Conservation (phyloP, 306 rosid genomes). For the Myrica gale region DNA sequence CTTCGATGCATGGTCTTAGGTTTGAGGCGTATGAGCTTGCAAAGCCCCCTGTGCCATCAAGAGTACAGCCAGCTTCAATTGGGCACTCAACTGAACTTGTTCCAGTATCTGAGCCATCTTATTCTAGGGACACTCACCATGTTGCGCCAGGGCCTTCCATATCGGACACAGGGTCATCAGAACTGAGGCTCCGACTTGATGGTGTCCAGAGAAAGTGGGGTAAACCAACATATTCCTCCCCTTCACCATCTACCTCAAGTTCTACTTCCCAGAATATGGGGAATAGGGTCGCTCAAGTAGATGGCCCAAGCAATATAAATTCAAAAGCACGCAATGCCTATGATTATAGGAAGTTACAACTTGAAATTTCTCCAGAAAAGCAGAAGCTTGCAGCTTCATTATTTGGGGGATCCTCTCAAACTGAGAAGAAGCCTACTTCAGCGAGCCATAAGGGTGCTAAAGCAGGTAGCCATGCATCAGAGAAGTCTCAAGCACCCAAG, state of each 20-base stretch:
- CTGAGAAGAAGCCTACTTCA: constrained; percentile 51
- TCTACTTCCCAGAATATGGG: constrained; percentile 56
- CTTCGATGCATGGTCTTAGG: constrained; percentile 56
- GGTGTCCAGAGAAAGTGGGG: constrained; percentile 96
- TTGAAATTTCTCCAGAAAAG: constrained; percentile 67
- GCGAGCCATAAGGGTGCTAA: constrained; percentile 53
- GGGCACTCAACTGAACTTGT: constrained; percentile 58
- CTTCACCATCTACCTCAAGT: constrained; percentile 40
- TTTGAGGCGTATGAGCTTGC: constrained; percentile 88
- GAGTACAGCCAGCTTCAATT: constrained; percentile 41
- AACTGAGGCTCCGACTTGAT: constrained; percentile 71
- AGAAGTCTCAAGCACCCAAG: constrained; percentile 47
- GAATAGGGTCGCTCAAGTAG: constrained; percentile 53
- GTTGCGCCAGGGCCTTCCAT: constrained; percentile 42
- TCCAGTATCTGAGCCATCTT: constrained; percentile 60
- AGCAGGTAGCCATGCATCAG: constrained; percentile 37
- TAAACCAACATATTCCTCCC: constrained; percentile 53
- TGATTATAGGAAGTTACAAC: constrained; percentile 51
- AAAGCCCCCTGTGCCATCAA: constrained; percentile 54
- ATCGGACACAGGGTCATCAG: constrained; percentile 56
- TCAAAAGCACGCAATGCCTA: constrained; percentile 51
- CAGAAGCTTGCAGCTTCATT: constrained; percentile 91
- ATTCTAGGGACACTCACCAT: constrained; percentile 56
- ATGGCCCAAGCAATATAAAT: constrained; percentile 35
- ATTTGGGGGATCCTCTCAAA: constrained; percentile 70